These are phyloP conservation scores for Batkoa obscura DNA, from an alignment of 371 early-diverging fungal species.

Conservation along the genomic window DNA sequence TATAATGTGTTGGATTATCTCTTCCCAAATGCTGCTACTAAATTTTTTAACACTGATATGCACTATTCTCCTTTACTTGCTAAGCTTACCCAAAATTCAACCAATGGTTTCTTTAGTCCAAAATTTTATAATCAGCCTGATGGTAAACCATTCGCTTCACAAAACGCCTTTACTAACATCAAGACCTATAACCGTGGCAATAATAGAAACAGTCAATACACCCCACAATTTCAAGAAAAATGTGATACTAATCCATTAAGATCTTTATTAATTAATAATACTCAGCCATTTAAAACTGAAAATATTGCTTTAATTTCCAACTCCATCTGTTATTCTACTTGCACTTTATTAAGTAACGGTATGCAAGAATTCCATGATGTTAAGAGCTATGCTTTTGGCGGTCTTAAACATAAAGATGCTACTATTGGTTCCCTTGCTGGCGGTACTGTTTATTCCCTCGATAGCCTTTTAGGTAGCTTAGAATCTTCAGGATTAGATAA, in stretches of 20 bases:
- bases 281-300: neutral
- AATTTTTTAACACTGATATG: neutral
- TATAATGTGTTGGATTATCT: neutral
- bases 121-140: neutral
- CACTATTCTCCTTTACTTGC: neutral
- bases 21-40: neutral
- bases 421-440: neutral
- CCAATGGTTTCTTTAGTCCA: neutral
- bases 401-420: neutral
- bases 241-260: neutral
- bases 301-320: neutral
- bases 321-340: conserved; percentile 1
- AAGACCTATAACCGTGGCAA: neutral
- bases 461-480: neutral
- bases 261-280: neutral
- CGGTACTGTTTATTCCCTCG: neutral
- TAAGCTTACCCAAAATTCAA: neutral
- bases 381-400: neutral
- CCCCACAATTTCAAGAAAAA: neutral
- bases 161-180: neutral
- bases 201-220: neutral
- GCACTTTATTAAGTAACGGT: neutral
- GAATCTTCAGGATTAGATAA: neutral
- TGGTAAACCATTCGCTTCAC: neutral
- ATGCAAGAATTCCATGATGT: neutral